A percentile compares a stretch with the other conserved stretches of the same genome.
Conservation (phyloP, 2,329 filamentous ascomycete genomes). For the Ophiocordyceps sinensis region DNA sequence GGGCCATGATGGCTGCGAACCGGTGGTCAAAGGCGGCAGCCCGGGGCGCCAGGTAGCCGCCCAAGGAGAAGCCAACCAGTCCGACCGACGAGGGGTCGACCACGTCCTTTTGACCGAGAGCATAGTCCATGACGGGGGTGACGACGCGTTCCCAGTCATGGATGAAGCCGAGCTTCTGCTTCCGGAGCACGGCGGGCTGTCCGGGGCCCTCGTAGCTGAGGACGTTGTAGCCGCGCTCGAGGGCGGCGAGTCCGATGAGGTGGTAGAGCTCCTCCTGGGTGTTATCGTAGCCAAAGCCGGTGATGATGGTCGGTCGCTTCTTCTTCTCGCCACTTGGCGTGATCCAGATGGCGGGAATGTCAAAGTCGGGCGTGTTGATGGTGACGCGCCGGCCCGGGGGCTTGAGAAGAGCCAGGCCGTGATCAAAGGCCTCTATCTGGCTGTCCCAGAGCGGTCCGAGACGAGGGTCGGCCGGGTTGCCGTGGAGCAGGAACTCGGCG, state of each 20-base stretch:
- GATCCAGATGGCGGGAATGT: slow-evolving; percentile 17
- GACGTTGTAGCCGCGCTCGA: slow-evolving; percentile 24
- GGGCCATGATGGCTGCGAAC: slow-evolving; percentile 20
- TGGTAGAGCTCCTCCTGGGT: slow-evolving; percentile 27
- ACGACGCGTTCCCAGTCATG: slow-evolving; percentile 27
- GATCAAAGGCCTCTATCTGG: slow-evolving; percentile 21
- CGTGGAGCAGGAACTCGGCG: slow-evolving; percentile 27
- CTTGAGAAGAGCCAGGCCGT: slow-evolving; percentile 19
- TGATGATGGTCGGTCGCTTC: slow-evolving; percentile 20
- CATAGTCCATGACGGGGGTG: slow-evolving; percentile 24
- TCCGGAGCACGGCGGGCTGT: slow-evolving; percentile 24
- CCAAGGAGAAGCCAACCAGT: slow-evolving; percentile 25
- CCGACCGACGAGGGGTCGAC: slow-evolving; percentile 18
- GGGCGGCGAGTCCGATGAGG: slow-evolving; percentile 13
- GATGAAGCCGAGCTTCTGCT: slow-evolving; percentile 28
- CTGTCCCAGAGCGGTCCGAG: slow-evolving; percentile 21
- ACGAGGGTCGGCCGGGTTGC: slow-evolving; percentile 22
- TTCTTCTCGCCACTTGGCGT: slow-evolving; percentile 2
- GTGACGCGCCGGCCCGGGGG: slow-evolving; percentile 17
- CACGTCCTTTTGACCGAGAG: slow-evolving; percentile 8
- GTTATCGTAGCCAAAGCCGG: slow-evolving; percentile 26
- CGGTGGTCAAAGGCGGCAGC: slow-evolving; percentile 30
- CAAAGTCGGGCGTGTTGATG: slow-evolving; percentile 15
- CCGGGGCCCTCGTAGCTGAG: slow-evolving; percentile 32
- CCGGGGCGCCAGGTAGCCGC: slow-evolving; percentile 23